Evolutionary conservation across 1,139 yeast species (phyloP).

Genomic region (Scheffersomyces titani): DNA sequence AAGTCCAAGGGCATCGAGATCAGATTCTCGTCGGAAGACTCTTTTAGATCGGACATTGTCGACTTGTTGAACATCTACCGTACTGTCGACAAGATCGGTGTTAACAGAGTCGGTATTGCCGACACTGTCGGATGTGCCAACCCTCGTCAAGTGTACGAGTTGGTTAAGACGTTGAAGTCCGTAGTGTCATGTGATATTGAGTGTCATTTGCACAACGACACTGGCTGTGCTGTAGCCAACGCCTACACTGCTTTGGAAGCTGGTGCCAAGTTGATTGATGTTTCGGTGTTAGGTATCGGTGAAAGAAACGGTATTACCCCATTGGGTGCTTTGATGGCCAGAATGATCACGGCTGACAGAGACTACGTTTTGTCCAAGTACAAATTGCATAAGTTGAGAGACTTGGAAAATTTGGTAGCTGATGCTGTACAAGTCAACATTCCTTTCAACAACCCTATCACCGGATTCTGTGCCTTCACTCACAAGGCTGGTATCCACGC

Average conservation of each 20-base stretch:
- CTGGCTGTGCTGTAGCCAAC: slow-evolving; percentile 64
- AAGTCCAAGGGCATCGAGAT: slow-evolving; percentile 60
- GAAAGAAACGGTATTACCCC: slow-evolving; percentile 65
- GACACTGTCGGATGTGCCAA: slow-evolving; percentile 65
- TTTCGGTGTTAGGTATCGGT: slow-evolving; percentile 60
- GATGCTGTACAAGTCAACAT: slow-evolving; percentile 59
- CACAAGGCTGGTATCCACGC: slow-evolving; percentile 67
- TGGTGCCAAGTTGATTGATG: slow-evolving; percentile 60
- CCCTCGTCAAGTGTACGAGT: slow-evolving; percentile 61
- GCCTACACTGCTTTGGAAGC: slow-evolving; percentile 64
- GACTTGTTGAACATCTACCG: slow-evolving; percentile 58
- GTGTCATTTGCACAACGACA: slow-evolving; percentile 62
- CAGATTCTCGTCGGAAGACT: slow-evolving; percentile 58
- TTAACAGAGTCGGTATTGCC: slow-evolving; percentile 61
- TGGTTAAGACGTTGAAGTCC: slow-evolving; percentile 57
- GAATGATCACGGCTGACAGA: slow-evolving; percentile 63
- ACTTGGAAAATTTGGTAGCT: slow-evolving; percentile 57
- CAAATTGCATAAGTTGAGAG: slow-evolving; percentile 55
- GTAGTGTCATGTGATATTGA: slow-evolving; percentile 60
- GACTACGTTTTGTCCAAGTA: slow-evolving; percentile 59
- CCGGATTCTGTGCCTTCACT: slow-evolving; percentile 64
- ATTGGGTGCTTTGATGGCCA: slow-evolving; percentile 61
- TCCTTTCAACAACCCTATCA: slow-evolving; percentile 62
- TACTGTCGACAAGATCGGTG: slow-evolving; percentile 60
- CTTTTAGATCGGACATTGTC: slow-evolving; percentile 59